Percentiles rank a stretch among this genome's conserved stretches.
Evolutionary conservation across 106 monocot genomes (phyloP).

Genomic region (Dendrobium officinale): DNA sequence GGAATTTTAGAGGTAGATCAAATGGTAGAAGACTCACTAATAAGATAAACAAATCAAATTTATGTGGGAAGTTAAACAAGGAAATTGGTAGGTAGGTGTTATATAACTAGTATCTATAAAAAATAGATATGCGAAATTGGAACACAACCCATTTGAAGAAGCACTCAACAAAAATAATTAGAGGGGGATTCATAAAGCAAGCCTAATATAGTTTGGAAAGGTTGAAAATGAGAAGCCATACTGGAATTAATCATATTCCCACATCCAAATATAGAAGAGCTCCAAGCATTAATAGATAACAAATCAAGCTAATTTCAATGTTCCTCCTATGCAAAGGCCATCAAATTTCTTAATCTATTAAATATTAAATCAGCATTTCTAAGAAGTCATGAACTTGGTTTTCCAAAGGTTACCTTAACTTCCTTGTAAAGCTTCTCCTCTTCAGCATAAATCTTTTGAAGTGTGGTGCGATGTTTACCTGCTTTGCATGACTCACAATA

Average conservation of each 20-base stretch:
- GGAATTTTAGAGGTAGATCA: no score
- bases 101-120: not conserved
- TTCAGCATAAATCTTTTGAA: slow-evolving; percentile 59
- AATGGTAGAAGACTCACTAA: no score
- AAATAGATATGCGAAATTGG: not conserved
- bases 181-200: not conserved
- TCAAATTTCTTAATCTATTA: not conserved
- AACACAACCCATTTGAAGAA: not conserved
- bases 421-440: slow-evolving; percentile 79
- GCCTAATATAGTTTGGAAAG: not conserved
- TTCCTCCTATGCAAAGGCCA: not conserved
- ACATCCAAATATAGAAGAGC: not conserved
- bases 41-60: no score
- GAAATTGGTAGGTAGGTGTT: no score
- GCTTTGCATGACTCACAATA: slow-evolving; percentile 18
- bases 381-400: not conserved
- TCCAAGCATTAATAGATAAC: not conserved
- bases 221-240: not conserved
- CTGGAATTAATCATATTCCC: not conserved
- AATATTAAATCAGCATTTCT: not conserved
- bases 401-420: slow-evolving; percentile 56
- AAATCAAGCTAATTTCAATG: not conserved
- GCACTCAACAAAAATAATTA: not conserved
- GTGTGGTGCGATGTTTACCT: slow-evolving; percentile 48
- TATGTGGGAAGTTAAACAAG: no score